Evolutionary conservation across 805 yeast species (phyloP), one percentile per base, ranked within the genome.

Genomic region (Kuraishia ogatae): DNA sequence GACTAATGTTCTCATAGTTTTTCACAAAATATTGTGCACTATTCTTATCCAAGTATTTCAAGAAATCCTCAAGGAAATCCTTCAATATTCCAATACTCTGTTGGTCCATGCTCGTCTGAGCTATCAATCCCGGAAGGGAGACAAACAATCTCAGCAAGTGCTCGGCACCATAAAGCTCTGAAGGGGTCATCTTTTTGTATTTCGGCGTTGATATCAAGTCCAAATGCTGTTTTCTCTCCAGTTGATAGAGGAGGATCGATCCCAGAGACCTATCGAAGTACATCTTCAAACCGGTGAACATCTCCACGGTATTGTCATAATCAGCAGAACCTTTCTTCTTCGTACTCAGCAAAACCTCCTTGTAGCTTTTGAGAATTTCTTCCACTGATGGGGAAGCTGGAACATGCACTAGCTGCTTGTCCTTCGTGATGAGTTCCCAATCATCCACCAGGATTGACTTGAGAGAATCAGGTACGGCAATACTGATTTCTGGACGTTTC

Each of bases 351-450:
- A 50, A 53, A 5, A 48, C 17, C 2, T 50, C 21, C 3, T 55
- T 28, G 66, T 83, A 93, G n/a, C 77, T 76, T 11, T 67, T 61
- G 8, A 93, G 66, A 1, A 90, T 78, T 1, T 70, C 72, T 1
- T 74, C 71, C 1, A 87, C 87, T 0, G 81, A 77, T 2, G 75
- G 74, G 39, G 68, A 69, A 17, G 81, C 73, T 0, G 97, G 97
- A 48, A 92, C 67, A 24, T 78, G 70, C 2, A 89, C 80, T 49
- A 90, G 68, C 66, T 84, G 82, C 53, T 85, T 85, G 61, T 90
- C 88, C 61, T 87, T 88, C 0, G 98, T 91, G 39, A 93, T 78
- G 60, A 75, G 76, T 68, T 93, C 97, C 99, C 98, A 93, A 72
- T 93, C 98, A 66, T 89, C 91, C 0, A 92, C 96, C 46, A 93